Evolutionary conservation across 1,139 yeast genomes (phyloP).

Genomic region (Protomyces inundatus): DNA sequence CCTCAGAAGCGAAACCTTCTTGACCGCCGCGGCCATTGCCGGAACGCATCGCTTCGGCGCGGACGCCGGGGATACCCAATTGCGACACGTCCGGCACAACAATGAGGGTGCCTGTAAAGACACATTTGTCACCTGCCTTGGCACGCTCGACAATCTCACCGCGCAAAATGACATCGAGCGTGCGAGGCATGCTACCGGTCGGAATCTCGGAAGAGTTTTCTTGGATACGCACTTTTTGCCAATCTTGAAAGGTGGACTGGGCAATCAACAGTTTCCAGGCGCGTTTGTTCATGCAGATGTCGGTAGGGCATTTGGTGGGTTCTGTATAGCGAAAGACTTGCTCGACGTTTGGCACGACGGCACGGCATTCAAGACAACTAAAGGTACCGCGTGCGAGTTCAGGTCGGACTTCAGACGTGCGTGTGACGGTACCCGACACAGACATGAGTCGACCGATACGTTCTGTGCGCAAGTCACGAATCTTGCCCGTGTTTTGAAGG

Average conservation of each 20-base stretch:
- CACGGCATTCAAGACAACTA: constrained; percentile 83
- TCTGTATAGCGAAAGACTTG: constrained; percentile 92
- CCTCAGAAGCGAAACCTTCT: constrained; percentile 59
- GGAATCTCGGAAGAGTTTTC: constrained; percentile 95
- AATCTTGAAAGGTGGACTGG: constrained; percentile 84
- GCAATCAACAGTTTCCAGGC: constrained; percentile 78
- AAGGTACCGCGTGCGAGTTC: constrained; percentile 84
- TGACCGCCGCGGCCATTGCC: constrained; percentile 57
- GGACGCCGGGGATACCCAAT: constrained; percentile 93
- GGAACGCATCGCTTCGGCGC: constrained; percentile 76
- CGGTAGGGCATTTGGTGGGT: constrained; percentile 85
- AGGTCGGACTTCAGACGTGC: constrained; percentile 96
- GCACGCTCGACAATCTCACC: constrained; percentile 96
- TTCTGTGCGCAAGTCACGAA: constrained; percentile 85
- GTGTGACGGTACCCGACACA: constrained; percentile 90
- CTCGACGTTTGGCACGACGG: constrained; percentile 82
- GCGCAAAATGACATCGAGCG: constrained; percentile 83
- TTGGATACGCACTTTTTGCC: constrained; percentile 96
- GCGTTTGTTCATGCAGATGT: constrained; percentile 80
- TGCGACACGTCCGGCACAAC: constrained; percentile 95
- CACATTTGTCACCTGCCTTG: constrained; percentile 95
- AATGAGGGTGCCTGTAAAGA: constrained; percentile 90
- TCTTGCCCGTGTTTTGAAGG: constrained; percentile 73
- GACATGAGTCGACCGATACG: constrained; percentile 80
- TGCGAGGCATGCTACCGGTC: constrained; percentile 98